phyloP scores from a whole-genome alignment of 495 filamentous ascomycete species.

The Penicillium paxilli region DNA sequence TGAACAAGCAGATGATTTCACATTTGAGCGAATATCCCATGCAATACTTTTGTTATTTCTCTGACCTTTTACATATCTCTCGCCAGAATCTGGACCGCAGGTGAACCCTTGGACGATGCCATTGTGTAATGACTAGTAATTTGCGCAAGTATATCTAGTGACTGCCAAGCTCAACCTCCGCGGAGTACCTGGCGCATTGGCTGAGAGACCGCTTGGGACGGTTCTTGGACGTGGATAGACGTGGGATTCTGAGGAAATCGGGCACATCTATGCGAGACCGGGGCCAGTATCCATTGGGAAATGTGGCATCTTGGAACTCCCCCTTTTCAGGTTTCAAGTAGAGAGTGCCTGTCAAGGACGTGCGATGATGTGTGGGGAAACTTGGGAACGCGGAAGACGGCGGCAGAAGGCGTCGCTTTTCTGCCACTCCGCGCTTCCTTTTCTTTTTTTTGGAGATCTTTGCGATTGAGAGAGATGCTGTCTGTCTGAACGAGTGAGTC shows the following conservation, averaged over 20 bases:
- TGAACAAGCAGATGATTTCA: no score
- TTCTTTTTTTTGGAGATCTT: slow-evolving; percentile 13
- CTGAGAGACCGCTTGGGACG: slow-evolving; percentile 66
- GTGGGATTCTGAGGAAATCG: slow-evolving; percentile 11
- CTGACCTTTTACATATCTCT: no score
- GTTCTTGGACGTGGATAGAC: slow-evolving; percentile 55
- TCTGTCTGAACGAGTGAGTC: slow-evolving; percentile 22
- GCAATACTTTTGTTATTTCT: no score
- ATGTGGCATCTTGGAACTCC: slow-evolving; percentile 36
- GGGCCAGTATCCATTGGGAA: slow-evolving; percentile 37
- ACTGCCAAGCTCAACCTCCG: slow-evolving; percentile 65
- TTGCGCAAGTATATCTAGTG: no score
- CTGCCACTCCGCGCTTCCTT: slow-evolving; percentile 20
- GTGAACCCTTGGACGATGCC: no score
- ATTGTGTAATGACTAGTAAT: no score
- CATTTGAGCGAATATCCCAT: no score
- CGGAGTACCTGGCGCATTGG: slow-evolving; percentile 63
- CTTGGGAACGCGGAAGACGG: slow-evolving; percentile 29
- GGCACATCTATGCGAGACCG: slow-evolving; percentile 9
- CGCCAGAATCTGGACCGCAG: no score
- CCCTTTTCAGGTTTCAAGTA: neutral
- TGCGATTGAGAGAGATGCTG: slow-evolving; percentile 16
- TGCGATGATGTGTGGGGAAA: slow-evolving; percentile 10
- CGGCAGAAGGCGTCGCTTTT: slow-evolving; percentile 33
- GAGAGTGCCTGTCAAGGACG: neutral